These are phyloP conservation scores for Emmonsiellopsis sp. DNA, from an alignment of 2,329 filamentous ascomycete genomes.

Conservation along the genomic window DNA sequence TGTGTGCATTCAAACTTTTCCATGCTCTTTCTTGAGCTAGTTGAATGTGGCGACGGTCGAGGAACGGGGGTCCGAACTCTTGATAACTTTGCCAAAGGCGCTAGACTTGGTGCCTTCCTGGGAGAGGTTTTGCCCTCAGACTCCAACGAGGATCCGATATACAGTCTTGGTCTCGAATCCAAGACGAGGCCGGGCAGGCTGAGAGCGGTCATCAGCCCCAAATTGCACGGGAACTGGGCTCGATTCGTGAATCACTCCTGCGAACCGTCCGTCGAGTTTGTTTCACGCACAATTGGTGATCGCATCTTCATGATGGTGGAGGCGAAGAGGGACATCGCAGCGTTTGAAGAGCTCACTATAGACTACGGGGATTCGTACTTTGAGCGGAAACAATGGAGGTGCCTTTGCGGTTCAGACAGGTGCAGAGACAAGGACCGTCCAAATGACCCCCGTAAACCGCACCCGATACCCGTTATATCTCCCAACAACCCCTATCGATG, in stretches of 20 bases:
- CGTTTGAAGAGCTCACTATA: constrained; percentile 27
- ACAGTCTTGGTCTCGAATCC: constrained; percentile 4
- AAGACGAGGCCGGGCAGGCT: neutral
- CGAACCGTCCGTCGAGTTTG: constrained; percentile 17
- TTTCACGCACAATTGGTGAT: constrained; percentile 14
- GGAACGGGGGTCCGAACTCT: constrained; percentile 24
- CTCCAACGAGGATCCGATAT: constrained; percentile 12
- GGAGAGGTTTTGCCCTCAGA: constrained; percentile 15
- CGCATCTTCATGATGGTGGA: constrained; percentile 14
- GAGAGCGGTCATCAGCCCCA: constrained; percentile 12
- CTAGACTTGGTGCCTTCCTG: constrained; percentile 19
- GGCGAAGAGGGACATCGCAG: constrained; percentile 18
- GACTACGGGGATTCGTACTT: constrained; percentile 18
- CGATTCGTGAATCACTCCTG: constrained; percentile 31
- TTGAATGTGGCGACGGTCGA: constrained; percentile 16
- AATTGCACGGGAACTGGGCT: constrained; percentile 23
- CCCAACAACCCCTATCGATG: neutral
- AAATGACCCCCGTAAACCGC: neutral
- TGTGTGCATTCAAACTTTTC: constrained; percentile 13
- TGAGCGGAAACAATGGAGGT: neutral
- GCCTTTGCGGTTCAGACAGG: neutral
- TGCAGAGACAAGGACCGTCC: neutral
- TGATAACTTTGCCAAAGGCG: constrained; percentile 14
- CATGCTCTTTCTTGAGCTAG: constrained; percentile 20
- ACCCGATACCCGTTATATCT: neutral